These are phyloP conservation scores for Cicer cuneatum DNA, from an alignment of 306 rosid genomes.

Conservation along the genomic window DNA sequence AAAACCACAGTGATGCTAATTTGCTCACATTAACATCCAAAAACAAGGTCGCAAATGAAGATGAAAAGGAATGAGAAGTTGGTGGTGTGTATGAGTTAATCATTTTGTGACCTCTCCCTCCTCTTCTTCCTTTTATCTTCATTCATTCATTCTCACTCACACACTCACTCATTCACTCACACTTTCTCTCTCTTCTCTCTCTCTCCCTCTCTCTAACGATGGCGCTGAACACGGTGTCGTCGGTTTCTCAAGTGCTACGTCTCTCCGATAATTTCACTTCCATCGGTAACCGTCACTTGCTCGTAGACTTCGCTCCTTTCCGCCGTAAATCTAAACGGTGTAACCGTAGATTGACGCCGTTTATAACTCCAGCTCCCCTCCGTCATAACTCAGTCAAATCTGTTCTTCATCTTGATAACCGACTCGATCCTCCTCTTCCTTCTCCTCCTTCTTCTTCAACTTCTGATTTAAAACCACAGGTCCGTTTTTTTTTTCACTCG, in stretches of 20 bases:
- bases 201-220: constrained; percentile 43
- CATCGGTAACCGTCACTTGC: constrained; percentile 50
- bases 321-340: constrained; percentile 57
- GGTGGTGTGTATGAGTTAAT: constrained; percentile 50
- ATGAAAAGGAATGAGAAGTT: constrained; percentile 32
- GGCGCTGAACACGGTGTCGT: constrained; percentile 73
- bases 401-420: constrained; percentile 52
- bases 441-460: constrained; percentile 42
- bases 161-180: constrained; percentile 49
- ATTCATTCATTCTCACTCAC: constrained; percentile 47
- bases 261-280: constrained; percentile 49
- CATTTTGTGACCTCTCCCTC: constrained; percentile 55
- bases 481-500: constrained; percentile 33
- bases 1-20: constrained; percentile 17
- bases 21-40: neutral
- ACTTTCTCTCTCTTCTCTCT: constrained; percentile 39
- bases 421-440: constrained; percentile 12
- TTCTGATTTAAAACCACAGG: constrained; percentile 61
- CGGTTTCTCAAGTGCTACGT: constrained; percentile 58
- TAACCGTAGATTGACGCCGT: constrained; percentile 49
- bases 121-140: constrained; percentile 57
- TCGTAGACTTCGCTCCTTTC: constrained; percentile 62
- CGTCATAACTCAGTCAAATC: constrained; percentile 63
- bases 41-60: constrained; percentile 19
- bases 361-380: constrained; percentile 32